Base-by-base conservation (phyloP, 176 grass and related monocot genomes). In the Alopecurus myosuroides region DNA sequence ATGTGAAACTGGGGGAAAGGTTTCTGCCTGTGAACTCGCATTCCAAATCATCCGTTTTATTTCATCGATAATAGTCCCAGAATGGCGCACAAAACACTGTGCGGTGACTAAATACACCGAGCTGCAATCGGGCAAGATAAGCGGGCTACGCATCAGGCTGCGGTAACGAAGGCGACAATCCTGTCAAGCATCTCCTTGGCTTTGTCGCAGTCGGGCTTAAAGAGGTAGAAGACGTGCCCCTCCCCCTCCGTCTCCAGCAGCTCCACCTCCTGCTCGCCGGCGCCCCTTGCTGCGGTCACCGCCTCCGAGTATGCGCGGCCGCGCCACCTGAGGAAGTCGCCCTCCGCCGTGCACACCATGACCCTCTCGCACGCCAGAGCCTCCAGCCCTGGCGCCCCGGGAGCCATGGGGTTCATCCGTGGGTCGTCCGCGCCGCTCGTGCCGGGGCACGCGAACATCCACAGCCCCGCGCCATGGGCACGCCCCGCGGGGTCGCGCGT, bases 361-460 rank as follows among this genome's bases (percentile, higher is more conserved):
- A 66, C 30, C 62, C 30, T 66, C 30, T 66, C 62, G 31, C 31
- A 66, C 30, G 62, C 62, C 30, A 66, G 62, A 0, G 15, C 7
- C 30, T 66, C 62, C 62, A 66, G 17, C 62, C 62, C 62, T 0
- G 62, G 62, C 62, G 62, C 29, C 30, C 20, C 62, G 30, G 7
- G 30, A 4, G 62, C 31, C 62, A 66, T 66, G 62, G 62, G 29
- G 62, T 66, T 74, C 71, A 74, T 74, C 44, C 71, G 42, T 17
- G 71, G 26, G 71, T 74, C 71, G 71, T 74, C 71, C 0, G 45
- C 1, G 17, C 71, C 71, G 15, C 3, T 31, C 8, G 26, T 31
- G 71, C 44, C 71, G 71, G 71, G 71, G 71, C 71, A 74, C 44
- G 71, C 42, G 17, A 74, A 74, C 42, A 11, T 9, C 71, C 71